phyloP scores from a whole-genome alignment of 495 filamentous ascomycete genomes.

The Acidiella bohemica region DNA sequence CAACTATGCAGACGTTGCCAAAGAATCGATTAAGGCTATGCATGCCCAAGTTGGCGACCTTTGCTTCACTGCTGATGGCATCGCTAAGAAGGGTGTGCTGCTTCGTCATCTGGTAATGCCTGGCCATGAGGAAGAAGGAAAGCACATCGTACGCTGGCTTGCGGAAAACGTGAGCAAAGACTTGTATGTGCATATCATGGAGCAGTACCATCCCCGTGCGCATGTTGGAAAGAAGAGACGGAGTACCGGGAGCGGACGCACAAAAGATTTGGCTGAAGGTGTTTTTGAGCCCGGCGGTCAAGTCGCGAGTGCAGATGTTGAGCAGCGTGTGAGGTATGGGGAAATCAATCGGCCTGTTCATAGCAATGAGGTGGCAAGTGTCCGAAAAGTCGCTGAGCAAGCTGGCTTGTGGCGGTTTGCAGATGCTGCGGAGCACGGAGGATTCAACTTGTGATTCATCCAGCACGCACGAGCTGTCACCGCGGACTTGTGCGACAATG shows the following conservation, averaged over 20 bases:
- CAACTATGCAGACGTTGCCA: constrained; percentile 50
- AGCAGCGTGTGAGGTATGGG: constrained; percentile 48
- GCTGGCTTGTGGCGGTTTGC: constrained; percentile 66
- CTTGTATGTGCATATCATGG: constrained; percentile 45
- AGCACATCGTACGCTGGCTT: constrained; percentile 56
- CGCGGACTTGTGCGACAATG: no score
- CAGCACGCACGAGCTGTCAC: no score
- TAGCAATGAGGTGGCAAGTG: constrained; percentile 45
- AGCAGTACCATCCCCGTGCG: constrained; percentile 64
- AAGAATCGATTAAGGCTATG: constrained; percentile 62
- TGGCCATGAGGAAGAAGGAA: constrained; percentile 51
- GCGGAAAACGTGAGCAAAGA: constrained; percentile 52
- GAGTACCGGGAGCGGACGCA: constrained; percentile 16
- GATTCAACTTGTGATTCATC: constrained; percentile 51
- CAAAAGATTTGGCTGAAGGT: constrained; percentile 7
- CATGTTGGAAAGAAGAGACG: constrained; percentile 56
- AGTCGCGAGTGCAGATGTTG: constrained; percentile 12
- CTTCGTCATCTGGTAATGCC: constrained; percentile 71
- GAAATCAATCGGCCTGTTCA: constrained; percentile 62
- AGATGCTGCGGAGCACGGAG: constrained; percentile 53
- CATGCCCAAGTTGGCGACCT: constrained; percentile 63
- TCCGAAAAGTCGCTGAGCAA: constrained; percentile 47
- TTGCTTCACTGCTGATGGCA: constrained; percentile 59
- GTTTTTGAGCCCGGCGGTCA: constrained; percentile 20
- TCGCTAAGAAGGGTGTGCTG: constrained; percentile 59